A percentile compares a stretch with the other conserved stretches of the same genome.
Conservation (phyloP, 2,329 filamentous ascomycete genomes). For the Aspergillus fumigatiaffinis region DNA sequence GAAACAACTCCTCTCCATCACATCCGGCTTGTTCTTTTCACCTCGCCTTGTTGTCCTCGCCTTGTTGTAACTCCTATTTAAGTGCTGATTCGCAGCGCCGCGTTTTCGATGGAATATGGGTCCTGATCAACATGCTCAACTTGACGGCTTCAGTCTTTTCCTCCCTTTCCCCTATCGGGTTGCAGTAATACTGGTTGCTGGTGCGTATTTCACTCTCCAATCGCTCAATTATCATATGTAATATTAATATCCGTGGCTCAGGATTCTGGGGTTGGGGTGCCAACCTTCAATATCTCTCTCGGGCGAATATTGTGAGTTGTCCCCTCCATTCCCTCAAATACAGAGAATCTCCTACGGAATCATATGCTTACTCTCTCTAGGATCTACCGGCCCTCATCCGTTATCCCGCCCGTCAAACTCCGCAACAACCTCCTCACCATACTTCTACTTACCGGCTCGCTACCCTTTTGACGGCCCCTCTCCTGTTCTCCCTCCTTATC, state of each 20-base stretch:
- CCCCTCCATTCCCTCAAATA: neutral
- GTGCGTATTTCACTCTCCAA: conserved; percentile 46
- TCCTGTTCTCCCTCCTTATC: conserved; percentile 66
- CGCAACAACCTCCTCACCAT: conserved; percentile 70
- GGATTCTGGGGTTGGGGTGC: conserved; percentile 93
- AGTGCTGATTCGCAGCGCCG: conserved; percentile 15
- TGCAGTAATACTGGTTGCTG: conserved; percentile 77
- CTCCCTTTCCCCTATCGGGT: conserved; percentile 89
- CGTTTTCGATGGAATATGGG: conserved; percentile 39
- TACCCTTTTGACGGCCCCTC: conserved; percentile 67
- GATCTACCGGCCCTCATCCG: conserved; percentile 82
- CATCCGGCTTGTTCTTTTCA: conserved; percentile 2
- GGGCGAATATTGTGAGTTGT: conserved; percentile 65
- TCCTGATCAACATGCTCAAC: conserved; percentile 38
- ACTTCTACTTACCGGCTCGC: conserved; percentile 83
- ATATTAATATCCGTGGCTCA: conserved; percentile 35
- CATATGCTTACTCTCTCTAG: conserved; percentile 30
- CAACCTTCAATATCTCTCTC: conserved; percentile 82
- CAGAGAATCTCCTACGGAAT: neutral
- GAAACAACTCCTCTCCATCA: conserved; percentile 8
- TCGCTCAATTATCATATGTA: neutral
- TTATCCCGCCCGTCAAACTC: conserved; percentile 71
- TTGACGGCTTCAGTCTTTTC: conserved; percentile 82
- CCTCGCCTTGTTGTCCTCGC: conserved; percentile 4
- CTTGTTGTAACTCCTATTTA: conserved; percentile 9